Percentiles rank a stretch among this genome's conserved stretches.
Evolutionary conservation across 1,139 yeast genomes (phyloP).

Genomic region (Nakaseomyces kungkrabaensis): DNA sequence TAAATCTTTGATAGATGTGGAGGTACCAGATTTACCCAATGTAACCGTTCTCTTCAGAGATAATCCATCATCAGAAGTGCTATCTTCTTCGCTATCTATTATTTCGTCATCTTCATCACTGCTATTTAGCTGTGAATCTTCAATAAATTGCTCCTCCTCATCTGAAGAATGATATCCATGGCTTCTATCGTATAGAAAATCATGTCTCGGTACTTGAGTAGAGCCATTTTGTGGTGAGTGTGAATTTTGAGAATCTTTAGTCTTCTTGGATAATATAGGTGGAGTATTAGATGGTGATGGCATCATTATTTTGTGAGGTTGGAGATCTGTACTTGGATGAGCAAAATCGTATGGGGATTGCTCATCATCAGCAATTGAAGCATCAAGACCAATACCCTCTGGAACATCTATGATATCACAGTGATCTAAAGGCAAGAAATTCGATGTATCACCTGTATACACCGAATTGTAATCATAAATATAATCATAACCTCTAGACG

Average conservation of each 20-base stretch:
- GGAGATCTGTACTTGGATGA: conserved; percentile 5
- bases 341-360: conserved; percentile 10
- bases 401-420: conserved; percentile 39
- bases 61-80: conserved; percentile 7
- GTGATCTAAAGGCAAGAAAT: conserved; percentile 25
- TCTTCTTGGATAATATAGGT: neutral
- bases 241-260: neutral
- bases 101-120: conserved; percentile 13
- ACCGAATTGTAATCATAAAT: conserved; percentile 84
- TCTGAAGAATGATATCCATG: conserved; percentile 30
- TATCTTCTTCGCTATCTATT: conserved; percentile 6
- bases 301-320: neutral
- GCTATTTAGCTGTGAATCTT: conserved; percentile 14
- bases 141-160: conserved; percentile 35
- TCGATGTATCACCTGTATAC: conserved; percentile 44
- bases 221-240: neutral
- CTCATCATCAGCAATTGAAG: conserved; percentile 22
- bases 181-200: conserved; percentile 32
- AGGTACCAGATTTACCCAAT: conserved; percentile 20
- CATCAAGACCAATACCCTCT: conserved; percentile 30
- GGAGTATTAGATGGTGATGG: neutral
- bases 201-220: neutral
- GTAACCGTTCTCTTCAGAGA: conserved; percentile 23
- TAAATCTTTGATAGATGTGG: conserved; percentile 21
- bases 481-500: conserved; percentile 71